phyloP scores from a whole-genome alignment of 176 grass and related monocot species.

The Paspalum notatum region DNA sequence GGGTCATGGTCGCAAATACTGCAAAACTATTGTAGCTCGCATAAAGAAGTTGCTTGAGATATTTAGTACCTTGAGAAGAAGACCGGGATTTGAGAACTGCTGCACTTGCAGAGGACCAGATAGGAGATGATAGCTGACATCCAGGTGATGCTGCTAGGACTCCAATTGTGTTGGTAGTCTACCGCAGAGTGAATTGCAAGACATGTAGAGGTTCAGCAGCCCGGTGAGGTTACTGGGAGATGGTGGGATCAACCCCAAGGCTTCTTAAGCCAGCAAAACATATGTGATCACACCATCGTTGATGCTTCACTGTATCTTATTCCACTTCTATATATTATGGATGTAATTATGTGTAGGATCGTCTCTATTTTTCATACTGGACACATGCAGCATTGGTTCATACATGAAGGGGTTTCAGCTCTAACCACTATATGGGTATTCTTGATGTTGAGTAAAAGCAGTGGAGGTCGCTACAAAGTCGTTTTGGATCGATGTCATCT shows the following conservation, averaged over 20 bases:
- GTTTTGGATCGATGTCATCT: no score
- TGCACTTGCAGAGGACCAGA: conserved; percentile 35
- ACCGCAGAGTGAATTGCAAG: conserved; percentile 50
- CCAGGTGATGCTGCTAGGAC: conserved; percentile 58
- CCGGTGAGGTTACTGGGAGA: conserved; percentile 54
- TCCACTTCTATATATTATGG: no score
- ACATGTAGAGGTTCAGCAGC: conserved; percentile 58
- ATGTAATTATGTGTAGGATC: no score
- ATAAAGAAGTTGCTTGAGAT: conserved; percentile 72
- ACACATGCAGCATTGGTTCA: no score
- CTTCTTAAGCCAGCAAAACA: conserved; percentile 50
- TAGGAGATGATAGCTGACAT: conserved; percentile 74
- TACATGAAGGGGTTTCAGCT: no score
- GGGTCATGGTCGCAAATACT: conserved; percentile 53
- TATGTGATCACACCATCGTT: conserved; percentile 35
- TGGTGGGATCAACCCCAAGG: conserved; percentile 51
- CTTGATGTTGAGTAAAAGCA: no score
- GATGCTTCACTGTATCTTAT: not conserved
- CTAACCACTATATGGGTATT: no score
- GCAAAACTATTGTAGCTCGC: conserved; percentile 77
- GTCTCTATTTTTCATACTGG: no score
- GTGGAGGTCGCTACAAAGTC: no score
- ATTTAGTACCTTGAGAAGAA: conserved; percentile 68
- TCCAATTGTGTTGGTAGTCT: conserved; percentile 46
- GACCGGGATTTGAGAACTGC: conserved; percentile 15